Percentiles rank a stretch among this genome's conserved stretches.
Evolutionary conservation across 352 stramenopile species (phyloP).

Genomic region (Globisporangium nodosum): DNA sequence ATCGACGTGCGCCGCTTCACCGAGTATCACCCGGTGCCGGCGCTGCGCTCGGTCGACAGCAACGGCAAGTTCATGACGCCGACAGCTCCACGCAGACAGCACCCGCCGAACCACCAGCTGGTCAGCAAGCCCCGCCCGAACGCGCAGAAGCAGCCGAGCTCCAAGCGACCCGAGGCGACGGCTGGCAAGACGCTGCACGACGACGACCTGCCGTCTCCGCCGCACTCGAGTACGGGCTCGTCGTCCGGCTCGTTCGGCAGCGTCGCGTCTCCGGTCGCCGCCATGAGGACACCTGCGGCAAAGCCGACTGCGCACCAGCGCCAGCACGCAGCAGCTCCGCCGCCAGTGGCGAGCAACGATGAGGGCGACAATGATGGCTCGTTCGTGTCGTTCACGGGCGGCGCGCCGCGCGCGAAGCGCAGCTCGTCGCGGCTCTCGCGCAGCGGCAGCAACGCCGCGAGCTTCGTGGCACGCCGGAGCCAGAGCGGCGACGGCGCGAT

Average conservation of each 20-base stretch:
- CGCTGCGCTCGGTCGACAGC: constrained; percentile 49
- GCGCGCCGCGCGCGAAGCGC: neutral
- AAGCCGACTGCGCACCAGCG: constrained; percentile 1
- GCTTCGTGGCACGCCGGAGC: constrained; percentile 2
- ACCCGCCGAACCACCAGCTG: constrained; percentile 1
- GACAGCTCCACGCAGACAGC: constrained; percentile 8
- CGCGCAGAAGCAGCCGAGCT: neutral
- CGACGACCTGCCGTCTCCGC: constrained; percentile 8
- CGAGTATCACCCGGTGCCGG: constrained; percentile 42
- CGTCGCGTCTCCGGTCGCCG: constrained; percentile 5
- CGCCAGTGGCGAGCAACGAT: neutral
- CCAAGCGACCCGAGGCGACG: neutral
- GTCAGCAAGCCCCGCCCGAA: constrained; percentile 5
- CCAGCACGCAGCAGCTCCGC: neutral
- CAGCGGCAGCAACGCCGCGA: neutral
- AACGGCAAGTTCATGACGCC: constrained; percentile 49
- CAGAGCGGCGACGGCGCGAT: constrained; percentile 2
- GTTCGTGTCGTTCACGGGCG: constrained; percentile 23
- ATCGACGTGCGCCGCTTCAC: constrained; percentile 80
- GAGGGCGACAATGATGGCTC: constrained; percentile 9
- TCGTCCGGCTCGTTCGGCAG: constrained; percentile 13
- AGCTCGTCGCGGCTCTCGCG: constrained; percentile 4
- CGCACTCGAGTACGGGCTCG: constrained; percentile 16
- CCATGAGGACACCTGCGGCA: neutral
- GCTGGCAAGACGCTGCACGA: constrained; percentile 1